These are phyloP conservation scores for Annona cherimola DNA, from an alignment of 164 flowering plant species.

Conservation along the genomic window DNA sequence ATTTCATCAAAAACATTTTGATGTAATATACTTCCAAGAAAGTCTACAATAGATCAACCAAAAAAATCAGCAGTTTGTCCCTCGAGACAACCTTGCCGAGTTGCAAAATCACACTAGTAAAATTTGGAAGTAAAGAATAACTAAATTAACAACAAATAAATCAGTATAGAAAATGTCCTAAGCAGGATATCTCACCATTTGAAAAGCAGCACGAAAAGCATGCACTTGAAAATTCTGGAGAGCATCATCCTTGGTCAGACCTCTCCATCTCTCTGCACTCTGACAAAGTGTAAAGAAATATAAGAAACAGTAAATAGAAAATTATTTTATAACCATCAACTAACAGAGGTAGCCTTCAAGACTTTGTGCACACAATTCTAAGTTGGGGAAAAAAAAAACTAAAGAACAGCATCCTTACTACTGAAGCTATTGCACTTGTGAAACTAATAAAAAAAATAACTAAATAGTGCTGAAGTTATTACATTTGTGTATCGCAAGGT, in stretches of 20 bases:
- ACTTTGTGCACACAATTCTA: not conserved
- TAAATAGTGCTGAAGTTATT: too few relatives aligned
- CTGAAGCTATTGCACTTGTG: not conserved
- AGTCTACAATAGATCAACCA: too few relatives aligned
- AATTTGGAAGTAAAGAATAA: not conserved
- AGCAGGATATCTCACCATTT: slow-evolving; percentile 44
- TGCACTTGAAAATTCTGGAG: slow-evolving; percentile 79
- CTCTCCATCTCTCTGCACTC: slow-evolving; percentile 95
- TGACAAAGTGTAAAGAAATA: slow-evolving; percentile 14
- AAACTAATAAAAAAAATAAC: not conserved
- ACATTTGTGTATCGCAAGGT: too few relatives aligned
- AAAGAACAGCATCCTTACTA: not conserved
- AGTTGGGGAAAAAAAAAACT: not conserved
- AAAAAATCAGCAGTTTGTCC: too few relatives aligned
- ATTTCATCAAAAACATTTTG: too few relatives aligned
- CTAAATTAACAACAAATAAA: not conserved
- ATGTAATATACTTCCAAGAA: too few relatives aligned
- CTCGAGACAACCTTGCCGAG: too few relatives aligned
- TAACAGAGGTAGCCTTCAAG: not conserved
- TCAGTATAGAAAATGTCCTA: not conserved
- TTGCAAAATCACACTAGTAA: too few relatives aligned
- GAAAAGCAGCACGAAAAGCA: slow-evolving; percentile 88
- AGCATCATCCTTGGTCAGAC: slow-evolving; percentile 48
- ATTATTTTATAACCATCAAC: not conserved
- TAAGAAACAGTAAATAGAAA: not conserved